phyloP scores from a whole-genome alignment of 129 eudicot species.

The Silybum marianum region DNA sequence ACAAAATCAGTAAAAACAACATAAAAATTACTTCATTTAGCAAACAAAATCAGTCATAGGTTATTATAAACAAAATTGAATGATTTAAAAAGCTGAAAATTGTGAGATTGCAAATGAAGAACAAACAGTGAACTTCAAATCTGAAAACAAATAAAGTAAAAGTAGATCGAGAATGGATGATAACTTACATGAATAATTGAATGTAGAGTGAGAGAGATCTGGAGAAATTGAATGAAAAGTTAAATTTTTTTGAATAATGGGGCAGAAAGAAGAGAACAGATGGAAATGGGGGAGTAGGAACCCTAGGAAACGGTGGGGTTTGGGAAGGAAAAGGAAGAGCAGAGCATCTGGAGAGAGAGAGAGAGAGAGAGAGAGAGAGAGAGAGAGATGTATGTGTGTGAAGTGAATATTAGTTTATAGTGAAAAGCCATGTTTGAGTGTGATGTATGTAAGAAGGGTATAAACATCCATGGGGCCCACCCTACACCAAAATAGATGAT shows the following conservation, averaged over 20 bases:
- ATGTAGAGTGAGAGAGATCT: conserved; percentile 11
- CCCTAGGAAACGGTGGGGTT: conserved; percentile 16
- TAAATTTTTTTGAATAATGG: background rate
- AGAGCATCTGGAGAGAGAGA: background rate
- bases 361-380: background rate
- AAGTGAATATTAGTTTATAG: conserved; percentile 10
- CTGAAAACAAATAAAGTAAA: background rate
- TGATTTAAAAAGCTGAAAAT: background rate
- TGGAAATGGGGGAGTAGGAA: conserved; percentile 13
- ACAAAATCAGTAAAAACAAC: background rate
- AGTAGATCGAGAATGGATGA: background rate
- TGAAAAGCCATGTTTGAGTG: conserved; percentile 4
- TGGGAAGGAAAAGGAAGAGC: background rate
- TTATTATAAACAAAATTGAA: background rate
- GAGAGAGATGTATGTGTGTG: background rate
- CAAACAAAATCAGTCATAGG: background rate
- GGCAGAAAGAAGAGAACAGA: background rate
- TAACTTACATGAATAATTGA: conserved; percentile 1
- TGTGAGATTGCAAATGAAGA: conserved; percentile 5
- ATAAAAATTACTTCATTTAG: background rate
- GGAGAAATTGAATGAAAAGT: background rate
- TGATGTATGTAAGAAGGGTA: background rate
- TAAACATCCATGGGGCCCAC: background rate
- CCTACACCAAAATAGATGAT: background rate
- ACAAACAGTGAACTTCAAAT: background rate